Percentiles rank a stretch among this genome's conserved stretches.
phyloP scores from a whole-genome alignment of 441 rosid genomes.

The Erodium moschatum region DNA sequence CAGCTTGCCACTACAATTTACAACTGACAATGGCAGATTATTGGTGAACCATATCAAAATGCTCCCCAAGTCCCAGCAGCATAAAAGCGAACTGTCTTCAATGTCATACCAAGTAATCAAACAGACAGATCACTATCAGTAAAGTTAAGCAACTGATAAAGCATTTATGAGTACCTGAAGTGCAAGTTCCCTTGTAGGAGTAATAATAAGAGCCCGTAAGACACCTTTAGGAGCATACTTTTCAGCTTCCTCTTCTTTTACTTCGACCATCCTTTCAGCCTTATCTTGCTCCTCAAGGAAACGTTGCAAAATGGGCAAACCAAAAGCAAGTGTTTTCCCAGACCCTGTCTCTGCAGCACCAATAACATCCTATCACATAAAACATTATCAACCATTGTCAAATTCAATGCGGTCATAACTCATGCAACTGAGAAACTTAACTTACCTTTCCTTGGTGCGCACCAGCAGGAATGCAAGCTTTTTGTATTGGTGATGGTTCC shows the following conservation, averaged over 20 bases:
- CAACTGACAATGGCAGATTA: background rate
- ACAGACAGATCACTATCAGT: slow-evolving; percentile 6
- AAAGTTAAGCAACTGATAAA: slow-evolving; percentile 20
- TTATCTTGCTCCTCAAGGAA: slow-evolving; percentile 81
- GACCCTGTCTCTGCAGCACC: slow-evolving; percentile 99
- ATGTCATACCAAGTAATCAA: slow-evolving; percentile 1
- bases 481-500: slow-evolving; percentile 87
- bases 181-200: slow-evolving; percentile 95
- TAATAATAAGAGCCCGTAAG: slow-evolving; percentile 78
- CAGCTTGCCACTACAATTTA: background rate
- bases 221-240: slow-evolving; percentile 56
- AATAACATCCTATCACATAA: slow-evolving; percentile 63
- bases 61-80: background rate
- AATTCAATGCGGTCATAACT: slow-evolving; percentile 13
- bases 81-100: slow-evolving; percentile 1
- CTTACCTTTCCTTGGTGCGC: slow-evolving; percentile 94
- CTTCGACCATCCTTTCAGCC: slow-evolving; percentile 35
- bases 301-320: slow-evolving; percentile 89
- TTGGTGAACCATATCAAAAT: background rate
- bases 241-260: slow-evolving; percentile 54
- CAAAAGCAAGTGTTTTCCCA: slow-evolving; percentile 98
- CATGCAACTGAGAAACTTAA: slow-evolving; percentile 15
- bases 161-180: slow-evolving; percentile 49
- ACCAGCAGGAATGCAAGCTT: slow-evolving; percentile 78
- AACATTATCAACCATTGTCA: slow-evolving; percentile 11